Percentiles rank a stretch among this genome's conserved stretches.
Conservation (phyloP, 2,329 filamentous ascomycete genomes). For the Cladophialophora yegresii region DNA sequence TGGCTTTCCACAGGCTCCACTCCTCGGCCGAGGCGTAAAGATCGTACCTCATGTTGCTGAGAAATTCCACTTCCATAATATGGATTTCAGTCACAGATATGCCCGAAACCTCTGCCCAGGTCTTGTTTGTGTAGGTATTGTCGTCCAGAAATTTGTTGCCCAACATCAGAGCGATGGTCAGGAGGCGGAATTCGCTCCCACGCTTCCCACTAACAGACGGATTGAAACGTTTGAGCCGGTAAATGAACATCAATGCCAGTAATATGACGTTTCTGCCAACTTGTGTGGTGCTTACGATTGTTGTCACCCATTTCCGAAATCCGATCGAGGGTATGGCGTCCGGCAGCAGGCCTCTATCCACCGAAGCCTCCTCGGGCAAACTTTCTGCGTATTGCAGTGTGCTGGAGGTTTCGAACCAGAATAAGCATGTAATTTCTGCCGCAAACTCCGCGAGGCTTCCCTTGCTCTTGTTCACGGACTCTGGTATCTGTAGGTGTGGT, state of each 20-base stretch:
- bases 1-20: constrained; percentile 84
- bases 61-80: constrained; percentile 99
- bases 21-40: constrained; percentile 81
- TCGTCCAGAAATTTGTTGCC: constrained; percentile 99
- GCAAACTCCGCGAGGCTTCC: constrained; percentile 81
- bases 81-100: constrained; percentile 95
- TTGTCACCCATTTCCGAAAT: constrained; percentile 92
- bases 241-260: constrained; percentile 86
- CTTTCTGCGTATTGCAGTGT: constrained; percentile 71
- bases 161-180: constrained; percentile 95
- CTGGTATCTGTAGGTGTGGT: constrained; percentile 67
- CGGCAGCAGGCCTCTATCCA: constrained; percentile 59
- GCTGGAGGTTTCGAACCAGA: constrained; percentile 93
- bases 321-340: constrained; percentile 75
- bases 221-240: constrained; percentile 87
- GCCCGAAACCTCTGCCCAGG: constrained; percentile 95
- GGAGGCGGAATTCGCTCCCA: constrained; percentile 87
- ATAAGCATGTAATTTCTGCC: constrained; percentile 90
- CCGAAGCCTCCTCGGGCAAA: constrained; percentile 49
- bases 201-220: constrained; percentile 84
- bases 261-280: constrained; percentile 95
- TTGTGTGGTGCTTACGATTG: constrained; percentile 87
- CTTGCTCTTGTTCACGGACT: constrained; percentile 72
- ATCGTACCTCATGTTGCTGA: constrained; percentile 97
- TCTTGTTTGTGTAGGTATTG: constrained; percentile 99